Base-by-base conservation (phyloP, 805 yeast genomes). In the Teunomyces cretensis region DNA sequence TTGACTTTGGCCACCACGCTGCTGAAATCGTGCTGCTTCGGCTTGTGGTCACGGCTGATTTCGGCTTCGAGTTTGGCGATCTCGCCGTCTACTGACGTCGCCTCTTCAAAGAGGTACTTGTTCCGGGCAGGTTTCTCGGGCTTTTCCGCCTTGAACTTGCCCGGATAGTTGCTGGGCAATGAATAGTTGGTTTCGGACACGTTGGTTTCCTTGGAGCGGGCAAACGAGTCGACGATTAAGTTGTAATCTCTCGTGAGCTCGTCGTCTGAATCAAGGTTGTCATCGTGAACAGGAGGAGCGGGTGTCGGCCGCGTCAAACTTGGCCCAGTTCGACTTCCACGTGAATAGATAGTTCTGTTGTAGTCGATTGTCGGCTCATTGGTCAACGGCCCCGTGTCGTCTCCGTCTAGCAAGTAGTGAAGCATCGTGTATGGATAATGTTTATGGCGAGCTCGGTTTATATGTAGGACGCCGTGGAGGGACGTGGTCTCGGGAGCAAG, bases 351-450 rank as follows among this genome's bases (percentile, higher is more conserved):
- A 5, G 69, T 63, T 35, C 58, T 44, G 43, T 64, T 58, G 48
- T 66, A 67, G 46, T 65, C 68, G 6, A 66, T 58, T 3, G 72
- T 67, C 2, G 70, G 70, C 41, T 66, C 70, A 46, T 66, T 65
- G 15, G 54, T 49, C 32, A 65, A 47, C 6, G 62, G 57, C 2
- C 57, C 42, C 3, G 60, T 43, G 13, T 43, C 35, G 9, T 48
- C 54, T 3, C 37, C 42, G 7, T 52, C 52, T 30, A 51, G 44
- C 17, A 46, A 36, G 45, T 48, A 46, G 17, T 27, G 38, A 11
- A 49, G 22, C 55, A 51, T 51, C 9, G 5, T 26, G n/a, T 30
- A 4, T 14, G 9, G 32, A 13, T 26, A 13, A 19, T 19, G 40
- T 16, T 13, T 16, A 13, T 37, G 11, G 30, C 19, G 17, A 37